Evolutionary conservation across 345 rosid species (phyloP).

Genomic region (Dipteronia sinensis): DNA sequence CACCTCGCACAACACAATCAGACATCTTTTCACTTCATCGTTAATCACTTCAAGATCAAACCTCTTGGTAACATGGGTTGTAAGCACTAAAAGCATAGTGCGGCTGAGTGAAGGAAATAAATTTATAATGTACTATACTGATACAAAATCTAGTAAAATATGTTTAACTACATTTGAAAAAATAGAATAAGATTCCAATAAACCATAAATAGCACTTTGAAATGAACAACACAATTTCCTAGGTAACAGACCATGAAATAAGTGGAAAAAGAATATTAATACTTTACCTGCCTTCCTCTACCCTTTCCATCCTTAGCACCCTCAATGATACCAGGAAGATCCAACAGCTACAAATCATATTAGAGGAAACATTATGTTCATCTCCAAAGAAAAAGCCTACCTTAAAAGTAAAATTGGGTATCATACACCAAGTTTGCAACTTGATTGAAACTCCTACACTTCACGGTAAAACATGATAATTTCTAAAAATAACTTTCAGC

Average conservation of each 20-base stretch:
- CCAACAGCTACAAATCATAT: slow-evolving; percentile 66
- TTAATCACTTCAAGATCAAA: too few relatives aligned
- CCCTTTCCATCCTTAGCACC: slow-evolving; percentile 99
- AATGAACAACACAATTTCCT: neutral
- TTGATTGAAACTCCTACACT: neutral
- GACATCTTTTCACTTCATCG: too few relatives aligned
- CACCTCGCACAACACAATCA: too few relatives aligned
- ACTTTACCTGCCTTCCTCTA: slow-evolving; percentile 92
- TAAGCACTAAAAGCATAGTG: too few relatives aligned
- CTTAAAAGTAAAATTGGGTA: slow-evolving; percentile 1
- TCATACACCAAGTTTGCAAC: neutral
- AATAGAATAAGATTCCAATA: too few relatives aligned
- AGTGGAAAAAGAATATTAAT: neutral
- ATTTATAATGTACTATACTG: too few relatives aligned
- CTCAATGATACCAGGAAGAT: slow-evolving; percentile 98
- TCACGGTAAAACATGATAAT: neutral
- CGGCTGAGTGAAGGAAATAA: too few relatives aligned
- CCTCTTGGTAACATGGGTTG: too few relatives aligned
- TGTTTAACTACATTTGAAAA: too few relatives aligned
- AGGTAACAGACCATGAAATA: neutral
- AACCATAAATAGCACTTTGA: too few relatives aligned
- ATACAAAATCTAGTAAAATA: too few relatives aligned
- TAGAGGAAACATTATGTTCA: neutral
- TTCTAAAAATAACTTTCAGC: neutral
- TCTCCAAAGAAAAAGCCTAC: neutral